A percentile compares a stretch with the other conserved stretches of the same genome.
Evolutionary conservation across 139 green algal genomes (phyloP).

Genomic region (Pedinophyceae sp.): DNA sequence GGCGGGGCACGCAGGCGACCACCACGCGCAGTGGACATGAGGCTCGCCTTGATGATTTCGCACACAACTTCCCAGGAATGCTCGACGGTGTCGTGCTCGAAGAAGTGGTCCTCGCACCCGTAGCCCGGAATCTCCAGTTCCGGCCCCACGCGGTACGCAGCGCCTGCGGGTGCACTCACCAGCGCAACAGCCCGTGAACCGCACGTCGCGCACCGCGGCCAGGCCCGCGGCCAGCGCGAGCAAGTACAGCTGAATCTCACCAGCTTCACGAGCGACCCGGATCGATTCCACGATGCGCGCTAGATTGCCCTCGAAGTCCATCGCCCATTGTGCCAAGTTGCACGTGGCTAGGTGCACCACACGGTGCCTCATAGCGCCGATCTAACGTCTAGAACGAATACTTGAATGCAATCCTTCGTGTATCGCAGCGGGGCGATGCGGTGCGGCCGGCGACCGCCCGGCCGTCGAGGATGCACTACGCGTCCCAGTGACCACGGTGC

Average conservation of each 20-base stretch:
- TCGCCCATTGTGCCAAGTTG: slow-evolving; percentile 92
- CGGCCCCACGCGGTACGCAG: slow-evolving; percentile 46
- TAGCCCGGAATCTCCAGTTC: slow-evolving; percentile 93
- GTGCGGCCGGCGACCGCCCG: too few relatives aligned
- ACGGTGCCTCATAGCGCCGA: too few relatives aligned
- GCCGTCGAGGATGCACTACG: too few relatives aligned
- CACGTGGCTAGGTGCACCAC: slow-evolving; percentile 61
- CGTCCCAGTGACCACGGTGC: too few relatives aligned
- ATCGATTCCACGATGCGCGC: slow-evolving; percentile 61
- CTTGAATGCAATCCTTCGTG: too few relatives aligned
- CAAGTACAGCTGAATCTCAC: neutral
- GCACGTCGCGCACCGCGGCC: neutral
- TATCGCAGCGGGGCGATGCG: too few relatives aligned
- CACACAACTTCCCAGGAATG: slow-evolving; percentile 77
- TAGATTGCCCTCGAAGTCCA: slow-evolving; percentile 94
- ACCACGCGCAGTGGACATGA: too few relatives aligned
- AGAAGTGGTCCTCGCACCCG: slow-evolving; percentile 97
- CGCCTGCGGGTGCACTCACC: neutral
- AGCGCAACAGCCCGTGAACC: neutral
- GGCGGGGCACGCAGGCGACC: too few relatives aligned
- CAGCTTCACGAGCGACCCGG: neutral
- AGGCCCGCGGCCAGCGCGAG: neutral
- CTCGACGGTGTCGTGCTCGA: slow-evolving; percentile 73
- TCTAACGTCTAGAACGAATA: too few relatives aligned
- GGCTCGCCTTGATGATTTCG: slow-evolving; percentile 21